Base-by-base conservation (phyloP, 495 filamentous ascomycete genomes). In the Pseudotulostoma volvatum region DNA sequence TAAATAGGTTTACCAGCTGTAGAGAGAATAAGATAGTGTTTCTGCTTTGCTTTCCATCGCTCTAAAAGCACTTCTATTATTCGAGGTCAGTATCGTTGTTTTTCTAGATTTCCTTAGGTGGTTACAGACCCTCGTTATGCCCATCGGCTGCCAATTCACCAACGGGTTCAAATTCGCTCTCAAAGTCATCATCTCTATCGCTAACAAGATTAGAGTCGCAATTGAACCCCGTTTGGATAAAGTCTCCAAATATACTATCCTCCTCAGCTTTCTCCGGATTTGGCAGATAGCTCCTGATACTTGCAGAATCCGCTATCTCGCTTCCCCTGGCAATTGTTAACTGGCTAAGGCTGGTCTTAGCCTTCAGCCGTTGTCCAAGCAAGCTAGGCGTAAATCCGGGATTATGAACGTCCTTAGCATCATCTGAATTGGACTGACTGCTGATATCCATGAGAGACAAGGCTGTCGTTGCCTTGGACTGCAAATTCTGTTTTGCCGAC, bases 1-100 rank as follows among this genome's bases (percentile, higher is more conserved):
- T 85, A 99, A 28, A 99, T 88, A 3, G 92, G 92, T 53, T 99
- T 99, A n/a, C 92, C 92, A 20, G 92, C 90, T 8, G 84, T 84
- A 1, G 92, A 95, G 0, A 99, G 64, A 48, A 99, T 93, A 47
- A 99, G 66, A 52, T 90, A 99, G 56, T 99, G 90, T 54, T 99
- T 99, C 43, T 84, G 66, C 54, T 93, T 92, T 15, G 79, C 70
- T 53, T 83, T 84, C 83, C 82, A 93, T 41, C 74, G 64, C 17
- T 66, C 55, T 33, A 92, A 61, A 23, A 86, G 63, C 33, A 77
- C 47, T 33, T 82, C 80, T 71, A 63, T 48, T n/a, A 13, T n/a
- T 3, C 11, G 4, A 30, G 13, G 1, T 30, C 4, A 5, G 28
- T 21, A 18, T 46, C 25, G 41, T 21, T n/a, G n/a, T n/a, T 39